A percentile compares a stretch with the other conserved stretches of the same genome.
Evolutionary conservation across 768 basidiomycete species (phyloP).

Genomic region (Russula ochroleuca): DNA sequence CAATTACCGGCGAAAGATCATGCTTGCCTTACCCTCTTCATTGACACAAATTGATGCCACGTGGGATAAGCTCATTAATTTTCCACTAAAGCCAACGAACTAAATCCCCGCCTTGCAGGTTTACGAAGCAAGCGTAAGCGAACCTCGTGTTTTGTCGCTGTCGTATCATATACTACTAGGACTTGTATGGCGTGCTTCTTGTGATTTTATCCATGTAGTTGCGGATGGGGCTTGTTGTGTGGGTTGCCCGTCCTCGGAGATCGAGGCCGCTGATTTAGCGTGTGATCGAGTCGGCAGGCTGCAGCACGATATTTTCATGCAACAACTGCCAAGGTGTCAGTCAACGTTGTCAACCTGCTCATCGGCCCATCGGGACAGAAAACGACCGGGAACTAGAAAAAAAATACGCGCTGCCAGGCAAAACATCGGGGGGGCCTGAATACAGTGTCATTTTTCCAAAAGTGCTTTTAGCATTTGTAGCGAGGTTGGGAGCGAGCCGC

Average conservation of each 20-base stretch:
- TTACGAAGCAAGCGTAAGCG: conserved; percentile 21
- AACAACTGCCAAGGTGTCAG: no score
- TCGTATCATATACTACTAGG: conserved; percentile 6
- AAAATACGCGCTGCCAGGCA: no score
- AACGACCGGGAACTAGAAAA: no score
- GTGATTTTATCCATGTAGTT: neutral
- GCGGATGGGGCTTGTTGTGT: neutral
- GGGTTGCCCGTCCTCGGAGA: neutral
- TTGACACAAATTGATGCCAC: conserved; percentile 94
- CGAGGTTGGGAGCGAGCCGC: no score
- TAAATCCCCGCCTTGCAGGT: conserved; percentile 16
- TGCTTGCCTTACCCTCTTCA: conserved; percentile 73
- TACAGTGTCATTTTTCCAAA: no score
- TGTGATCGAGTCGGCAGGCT: no score
- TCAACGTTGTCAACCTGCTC: no score
- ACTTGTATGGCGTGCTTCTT: conserved; percentile 14
- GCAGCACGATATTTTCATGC: no score
- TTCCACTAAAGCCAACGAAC: conserved; percentile 6
- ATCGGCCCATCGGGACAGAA: no score
- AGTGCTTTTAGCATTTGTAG: no score
- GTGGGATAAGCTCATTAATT: conserved; percentile 45
- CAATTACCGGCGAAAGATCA: conserved; percentile 84
- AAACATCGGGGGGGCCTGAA: no score
- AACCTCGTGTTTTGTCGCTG: conserved; percentile 11
- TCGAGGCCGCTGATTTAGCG: neutral